A percentile compares a stretch with the other conserved stretches of the same genome.
phyloP scores from a whole-genome alignment of 2,329 filamentous ascomycete species.

The Leptographium procerum region DNA sequence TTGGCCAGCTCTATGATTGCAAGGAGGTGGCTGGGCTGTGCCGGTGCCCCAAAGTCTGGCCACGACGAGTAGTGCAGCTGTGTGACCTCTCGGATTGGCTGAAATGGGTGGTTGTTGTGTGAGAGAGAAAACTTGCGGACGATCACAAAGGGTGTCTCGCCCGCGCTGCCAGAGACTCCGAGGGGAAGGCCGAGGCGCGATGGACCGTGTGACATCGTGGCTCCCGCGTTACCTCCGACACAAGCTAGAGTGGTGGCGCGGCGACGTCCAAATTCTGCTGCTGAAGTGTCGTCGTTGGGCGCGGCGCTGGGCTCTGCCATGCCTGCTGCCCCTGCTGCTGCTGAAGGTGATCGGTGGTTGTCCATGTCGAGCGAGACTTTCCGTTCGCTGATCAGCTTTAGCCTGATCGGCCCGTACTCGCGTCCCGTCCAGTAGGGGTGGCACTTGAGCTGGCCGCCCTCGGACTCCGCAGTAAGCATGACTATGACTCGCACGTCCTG shows the following conservation, averaged over 20 bases:
- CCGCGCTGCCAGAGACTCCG: constrained; percentile 18
- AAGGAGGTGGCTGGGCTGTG: constrained; percentile 76
- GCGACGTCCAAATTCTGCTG: constrained; percentile 31
- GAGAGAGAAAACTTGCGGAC: constrained; percentile 80
- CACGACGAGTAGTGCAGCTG: constrained; percentile 93
- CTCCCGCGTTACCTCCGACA: constrained; percentile 18
- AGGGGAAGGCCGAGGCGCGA: neutral
- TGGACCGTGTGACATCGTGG: neutral
- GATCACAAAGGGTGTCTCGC: constrained; percentile 63
- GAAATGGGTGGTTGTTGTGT: constrained; percentile 67
- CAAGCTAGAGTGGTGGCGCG: constrained; percentile 44
- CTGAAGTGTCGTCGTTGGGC: neutral
- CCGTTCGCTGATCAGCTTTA: constrained; percentile 72
- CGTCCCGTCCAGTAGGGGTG: constrained; percentile 83
- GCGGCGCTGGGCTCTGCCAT: neutral
- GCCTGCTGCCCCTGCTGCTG: neutral
- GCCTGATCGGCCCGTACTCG: constrained; percentile 64
- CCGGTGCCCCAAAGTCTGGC: constrained; percentile 92
- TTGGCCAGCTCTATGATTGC: constrained; percentile 84
- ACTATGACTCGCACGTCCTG: constrained; percentile 91
- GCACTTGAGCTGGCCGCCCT: constrained; percentile 88
- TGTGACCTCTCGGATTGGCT: constrained; percentile 80
- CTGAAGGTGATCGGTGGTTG: constrained; percentile 17
- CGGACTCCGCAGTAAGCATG: constrained; percentile 89
- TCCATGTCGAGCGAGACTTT: constrained; percentile 66